Conservation (phyloP, 2,329 filamentous ascomycete genomes). For the Parasarocladium wereldwijsianum region DNA sequence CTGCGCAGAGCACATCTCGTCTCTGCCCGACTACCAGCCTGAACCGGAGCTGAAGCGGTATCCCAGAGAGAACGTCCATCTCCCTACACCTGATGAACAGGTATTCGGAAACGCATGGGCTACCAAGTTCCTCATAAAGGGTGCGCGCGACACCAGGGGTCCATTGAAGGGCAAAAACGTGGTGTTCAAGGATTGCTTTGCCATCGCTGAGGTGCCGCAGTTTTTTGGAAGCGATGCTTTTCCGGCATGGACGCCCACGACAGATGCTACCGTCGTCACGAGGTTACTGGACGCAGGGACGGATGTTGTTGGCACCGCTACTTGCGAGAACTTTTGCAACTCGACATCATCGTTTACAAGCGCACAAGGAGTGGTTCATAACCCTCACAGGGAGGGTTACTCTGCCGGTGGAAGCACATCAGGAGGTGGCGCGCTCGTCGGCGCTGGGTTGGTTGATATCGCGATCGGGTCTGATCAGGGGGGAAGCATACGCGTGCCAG, state of each 20-base stretch:
- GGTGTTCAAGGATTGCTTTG: conserved; percentile 39
- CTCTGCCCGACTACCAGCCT: conserved; percentile 31
- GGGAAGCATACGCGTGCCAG: conserved; percentile 29
- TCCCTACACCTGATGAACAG: conserved; percentile 24
- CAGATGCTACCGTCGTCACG: conserved; percentile 38
- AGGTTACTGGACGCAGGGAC: conserved; percentile 34
- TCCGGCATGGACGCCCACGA: conserved; percentile 31
- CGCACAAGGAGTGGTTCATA: conserved; percentile 29
- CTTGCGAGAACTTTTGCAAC: conserved; percentile 39
- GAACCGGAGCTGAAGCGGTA: conserved; percentile 23
- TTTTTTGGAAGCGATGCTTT: conserved; percentile 36
- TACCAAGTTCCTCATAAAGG: conserved; percentile 29
- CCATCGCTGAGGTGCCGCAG: conserved; percentile 37
- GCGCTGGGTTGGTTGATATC: conserved; percentile 25
- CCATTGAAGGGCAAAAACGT: conserved; percentile 27
- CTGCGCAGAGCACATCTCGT: conserved; percentile 27
- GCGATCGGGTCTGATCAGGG: conserved; percentile 33
- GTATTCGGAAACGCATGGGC: conserved; percentile 34
- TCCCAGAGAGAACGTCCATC: conserved; percentile 27
- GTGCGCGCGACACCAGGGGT: conserved; percentile 9
- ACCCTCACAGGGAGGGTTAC: conserved; percentile 27
- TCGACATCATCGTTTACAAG: conserved; percentile 31
- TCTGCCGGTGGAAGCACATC: conserved; percentile 33
- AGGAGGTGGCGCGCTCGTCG: conserved; percentile 30
- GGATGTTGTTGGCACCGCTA: conserved; percentile 31